Evolutionary conservation across 2,329 filamentous ascomycete genomes (phyloP).

Genomic region (Colletotrichum orchidophilum): DNA sequence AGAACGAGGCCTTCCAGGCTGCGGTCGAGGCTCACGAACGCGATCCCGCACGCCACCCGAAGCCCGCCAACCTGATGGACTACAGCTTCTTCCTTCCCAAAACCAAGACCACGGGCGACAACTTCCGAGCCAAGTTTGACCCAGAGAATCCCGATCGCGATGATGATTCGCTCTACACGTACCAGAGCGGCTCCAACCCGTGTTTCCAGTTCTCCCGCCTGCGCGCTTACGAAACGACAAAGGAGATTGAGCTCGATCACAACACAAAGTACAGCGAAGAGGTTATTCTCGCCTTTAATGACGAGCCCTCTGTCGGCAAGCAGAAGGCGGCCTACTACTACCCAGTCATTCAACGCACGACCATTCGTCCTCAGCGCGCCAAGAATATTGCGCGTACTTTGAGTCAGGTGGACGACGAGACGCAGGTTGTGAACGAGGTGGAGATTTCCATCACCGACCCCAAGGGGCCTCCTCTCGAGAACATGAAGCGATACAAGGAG

Average conservation of each 20-base stretch:
- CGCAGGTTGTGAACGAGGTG: slow-evolving; percentile 64
- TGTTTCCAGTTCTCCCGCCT: slow-evolving; percentile 71
- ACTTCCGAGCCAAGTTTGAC: slow-evolving; percentile 70
- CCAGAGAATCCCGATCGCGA: slow-evolving; percentile 64
- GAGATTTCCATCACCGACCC: slow-evolving; percentile 66
- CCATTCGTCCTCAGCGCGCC: slow-evolving; percentile 69
- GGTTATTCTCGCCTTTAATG: slow-evolving; percentile 67
- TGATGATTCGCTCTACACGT: slow-evolving; percentile 64
- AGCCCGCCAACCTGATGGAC: slow-evolving; percentile 67
- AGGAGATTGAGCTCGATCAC: slow-evolving; percentile 65
- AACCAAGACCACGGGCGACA: slow-evolving; percentile 54
- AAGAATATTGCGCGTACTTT: slow-evolving; percentile 69
- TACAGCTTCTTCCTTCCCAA: slow-evolving; percentile 74
- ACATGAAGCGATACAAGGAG: slow-evolving; percentile 62
- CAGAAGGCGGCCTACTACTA: slow-evolving; percentile 74
- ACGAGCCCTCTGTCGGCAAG: slow-evolving; percentile 53
- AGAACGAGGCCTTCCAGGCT: slow-evolving; percentile 60
- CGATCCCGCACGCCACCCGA: slow-evolving; percentile 65
- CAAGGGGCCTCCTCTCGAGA: slow-evolving; percentile 60
- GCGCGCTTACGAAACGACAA: slow-evolving; percentile 71
- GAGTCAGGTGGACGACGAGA: slow-evolving; percentile 55
- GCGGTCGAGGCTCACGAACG: slow-evolving; percentile 63
- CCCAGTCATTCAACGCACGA: slow-evolving; percentile 71
- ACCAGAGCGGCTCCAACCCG: slow-evolving; percentile 53
- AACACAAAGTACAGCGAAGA: slow-evolving; percentile 71